Evolutionary conservation across 78 protist species (phyloP).

Genomic region (Blattamonas nauphoetae): DNA sequence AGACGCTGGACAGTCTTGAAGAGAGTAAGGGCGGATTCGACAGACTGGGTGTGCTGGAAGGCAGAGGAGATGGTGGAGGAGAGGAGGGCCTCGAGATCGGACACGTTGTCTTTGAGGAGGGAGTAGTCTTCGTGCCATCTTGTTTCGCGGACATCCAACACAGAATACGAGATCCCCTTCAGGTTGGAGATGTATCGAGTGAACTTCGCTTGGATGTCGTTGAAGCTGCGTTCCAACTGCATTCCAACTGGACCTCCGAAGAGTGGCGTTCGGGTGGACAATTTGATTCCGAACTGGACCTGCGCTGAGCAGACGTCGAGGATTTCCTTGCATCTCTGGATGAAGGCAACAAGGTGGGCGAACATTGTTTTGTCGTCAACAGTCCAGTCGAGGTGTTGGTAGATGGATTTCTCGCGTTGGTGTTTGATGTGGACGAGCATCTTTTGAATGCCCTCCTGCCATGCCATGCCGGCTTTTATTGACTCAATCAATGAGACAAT

Average conservation of each 20-base stretch:
- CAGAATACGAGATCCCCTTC: constrained; percentile 16
- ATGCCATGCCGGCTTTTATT: neutral
- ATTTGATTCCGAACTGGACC: constrained; percentile 45
- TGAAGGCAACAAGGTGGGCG: constrained; percentile 72
- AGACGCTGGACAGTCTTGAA: neutral
- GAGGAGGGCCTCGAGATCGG: constrained; percentile 51
- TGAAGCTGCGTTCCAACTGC: constrained; percentile 15
- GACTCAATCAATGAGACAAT: neutral
- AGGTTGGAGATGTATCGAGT: constrained; percentile 24
- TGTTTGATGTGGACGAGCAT: neutral
- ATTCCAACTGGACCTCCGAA: constrained; percentile 51
- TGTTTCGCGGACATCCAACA: constrained; percentile 55
- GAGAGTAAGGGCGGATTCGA: constrained; percentile 18
- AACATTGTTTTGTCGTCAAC: constrained; percentile 40
- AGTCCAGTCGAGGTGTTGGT: constrained; percentile 8
- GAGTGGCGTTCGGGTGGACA: constrained; percentile 18
- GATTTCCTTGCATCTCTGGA: constrained; percentile 73
- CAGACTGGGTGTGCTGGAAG: neutral
- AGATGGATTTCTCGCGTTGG: neutral
- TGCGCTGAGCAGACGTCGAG: constrained; percentile 64
- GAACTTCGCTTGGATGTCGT: constrained; percentile 45
- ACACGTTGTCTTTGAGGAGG: constrained; percentile 50
- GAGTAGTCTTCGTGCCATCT: constrained; percentile 66
- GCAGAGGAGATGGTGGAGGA: neutral
- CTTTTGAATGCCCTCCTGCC: constrained; percentile 28